phyloP scores from a whole-genome alignment of 495 filamentous ascomycete genomes.

The Tuber calosporum region DNA sequence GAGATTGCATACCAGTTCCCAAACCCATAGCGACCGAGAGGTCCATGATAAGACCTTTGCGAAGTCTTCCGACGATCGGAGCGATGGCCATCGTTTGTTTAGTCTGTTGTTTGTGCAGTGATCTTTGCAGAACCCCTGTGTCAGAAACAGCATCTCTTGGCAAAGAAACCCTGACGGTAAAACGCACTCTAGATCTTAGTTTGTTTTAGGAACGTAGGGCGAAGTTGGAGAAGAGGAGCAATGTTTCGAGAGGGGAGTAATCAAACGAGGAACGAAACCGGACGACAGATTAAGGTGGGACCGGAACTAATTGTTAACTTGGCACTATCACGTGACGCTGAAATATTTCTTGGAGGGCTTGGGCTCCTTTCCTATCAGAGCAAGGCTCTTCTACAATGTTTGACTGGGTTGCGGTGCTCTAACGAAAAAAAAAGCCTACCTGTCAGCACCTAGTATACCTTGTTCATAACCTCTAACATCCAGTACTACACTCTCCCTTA shows the following conservation, averaged over 20 bases:
- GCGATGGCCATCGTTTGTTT: conserved; percentile 33
- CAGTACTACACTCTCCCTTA: not conserved
- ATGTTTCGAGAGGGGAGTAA: not conserved
- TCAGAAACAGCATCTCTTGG: not conserved
- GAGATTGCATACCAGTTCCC: conserved; percentile 37
- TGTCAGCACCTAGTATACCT: not conserved
- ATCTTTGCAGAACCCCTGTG: not conserved
- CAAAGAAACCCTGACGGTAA: not conserved
- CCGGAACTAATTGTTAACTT: not conserved
- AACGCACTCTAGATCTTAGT: not conserved
- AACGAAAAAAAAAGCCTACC: not conserved
- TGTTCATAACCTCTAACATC: not conserved
- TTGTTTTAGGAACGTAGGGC: not conserved
- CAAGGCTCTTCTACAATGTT: no score
- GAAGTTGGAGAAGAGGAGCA: not conserved
- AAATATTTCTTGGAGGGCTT: not conserved
- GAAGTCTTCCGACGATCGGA: conserved; percentile 55
- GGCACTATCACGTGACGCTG: not conserved
- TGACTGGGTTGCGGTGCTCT: no score
- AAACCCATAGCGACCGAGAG: conserved; percentile 68
- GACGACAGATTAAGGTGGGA: not conserved
- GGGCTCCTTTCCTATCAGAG: not conserved
- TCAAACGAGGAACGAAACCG: not conserved
- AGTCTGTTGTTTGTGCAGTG: not conserved
- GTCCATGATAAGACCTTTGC: conserved; percentile 66